phyloP scores from a whole-genome alignment of 768 basidiomycete genomes.

The Collybiopsis luxurians region DNA sequence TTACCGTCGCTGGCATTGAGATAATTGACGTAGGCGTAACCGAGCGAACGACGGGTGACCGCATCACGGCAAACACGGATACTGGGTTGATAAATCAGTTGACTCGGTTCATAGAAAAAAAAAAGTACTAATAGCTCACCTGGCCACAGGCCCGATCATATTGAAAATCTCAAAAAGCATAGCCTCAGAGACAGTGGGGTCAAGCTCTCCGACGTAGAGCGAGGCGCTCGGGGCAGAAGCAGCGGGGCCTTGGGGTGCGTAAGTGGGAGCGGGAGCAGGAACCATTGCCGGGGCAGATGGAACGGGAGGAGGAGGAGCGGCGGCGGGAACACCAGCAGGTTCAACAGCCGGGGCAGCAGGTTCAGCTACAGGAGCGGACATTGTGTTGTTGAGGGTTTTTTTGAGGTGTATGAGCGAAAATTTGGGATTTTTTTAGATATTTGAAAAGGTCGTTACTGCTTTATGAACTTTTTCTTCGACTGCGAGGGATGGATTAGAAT shows the following conservation, averaged over 20 bases:
- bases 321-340: slow-evolving; percentile 41
- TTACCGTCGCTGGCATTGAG: slow-evolving; percentile 90
- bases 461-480: slow-evolving; percentile 75
- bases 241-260: slow-evolving; percentile 50
- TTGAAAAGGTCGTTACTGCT: slow-evolving; percentile 85
- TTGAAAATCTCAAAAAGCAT: slow-evolving; percentile 99
- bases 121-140: slow-evolving; percentile 46
- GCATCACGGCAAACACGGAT: slow-evolving; percentile 99
- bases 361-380: slow-evolving; percentile 61
- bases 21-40: slow-evolving; percentile 99
- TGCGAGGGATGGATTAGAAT: slow-evolving; percentile 24
- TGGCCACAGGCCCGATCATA: slow-evolving; percentile 98
- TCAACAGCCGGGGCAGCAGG: slow-evolving; percentile 50
- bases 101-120: slow-evolving; percentile 7
- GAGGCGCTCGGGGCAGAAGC: slow-evolving; percentile 82
- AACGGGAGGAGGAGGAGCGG: slow-evolving; percentile 26
- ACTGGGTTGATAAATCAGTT: slow-evolving; percentile 35
- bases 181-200: slow-evolving; percentile 96
- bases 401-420: slow-evolving; percentile 11
- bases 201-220: slow-evolving; percentile 98
- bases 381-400: slow-evolving; percentile 29
- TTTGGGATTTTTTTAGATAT: slow-evolving; percentile 21
- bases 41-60: slow-evolving; percentile 98
- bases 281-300: slow-evolving; percentile 12
- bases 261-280: slow-evolving; percentile 56